Percentiles rank a stretch among this genome's conserved stretches.
Conservation (phyloP, 257 asterid genomes). For the Solanum sitiens region DNA sequence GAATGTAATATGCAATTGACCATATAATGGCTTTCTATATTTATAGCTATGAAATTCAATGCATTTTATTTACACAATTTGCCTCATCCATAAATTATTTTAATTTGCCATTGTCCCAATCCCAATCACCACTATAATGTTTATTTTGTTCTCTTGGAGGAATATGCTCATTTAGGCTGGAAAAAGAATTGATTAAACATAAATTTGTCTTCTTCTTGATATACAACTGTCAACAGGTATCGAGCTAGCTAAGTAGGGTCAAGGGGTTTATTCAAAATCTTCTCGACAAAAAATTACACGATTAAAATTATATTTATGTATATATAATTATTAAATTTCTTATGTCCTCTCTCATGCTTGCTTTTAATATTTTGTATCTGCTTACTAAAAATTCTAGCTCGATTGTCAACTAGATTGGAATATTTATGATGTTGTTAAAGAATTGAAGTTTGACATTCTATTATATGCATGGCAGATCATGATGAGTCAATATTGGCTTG, state of each 20-base stretch:
- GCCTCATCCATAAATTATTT: not conserved
- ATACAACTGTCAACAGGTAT: not conserved
- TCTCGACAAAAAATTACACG: no score
- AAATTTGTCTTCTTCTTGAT: not conserved
- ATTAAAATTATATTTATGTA: no score
- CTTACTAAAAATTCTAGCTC: no score
- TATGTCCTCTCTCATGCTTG: not conserved
- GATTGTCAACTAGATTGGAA: not conserved
- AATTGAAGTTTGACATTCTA: not conserved
- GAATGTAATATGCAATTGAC: not conserved
- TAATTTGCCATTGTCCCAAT: not conserved
- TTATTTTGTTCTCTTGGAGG: not conserved
- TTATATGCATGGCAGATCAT: not conserved
- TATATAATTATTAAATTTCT: not conserved
- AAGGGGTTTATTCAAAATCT: not conserved
- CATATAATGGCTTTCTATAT: not conserved
- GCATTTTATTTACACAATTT: not conserved
- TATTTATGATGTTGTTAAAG: not conserved
- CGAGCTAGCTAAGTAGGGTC: not conserved
- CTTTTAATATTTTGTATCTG: not conserved
- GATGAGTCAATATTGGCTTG: not conserved
- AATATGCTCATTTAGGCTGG: not conserved
- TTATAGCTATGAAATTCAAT: not conserved
- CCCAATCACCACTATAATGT: not conserved
- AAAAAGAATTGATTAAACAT: not conserved